phyloP scores from a whole-genome alignment of 1,139 yeast species.

The Scheffersomyces segobiensis region DNA sequence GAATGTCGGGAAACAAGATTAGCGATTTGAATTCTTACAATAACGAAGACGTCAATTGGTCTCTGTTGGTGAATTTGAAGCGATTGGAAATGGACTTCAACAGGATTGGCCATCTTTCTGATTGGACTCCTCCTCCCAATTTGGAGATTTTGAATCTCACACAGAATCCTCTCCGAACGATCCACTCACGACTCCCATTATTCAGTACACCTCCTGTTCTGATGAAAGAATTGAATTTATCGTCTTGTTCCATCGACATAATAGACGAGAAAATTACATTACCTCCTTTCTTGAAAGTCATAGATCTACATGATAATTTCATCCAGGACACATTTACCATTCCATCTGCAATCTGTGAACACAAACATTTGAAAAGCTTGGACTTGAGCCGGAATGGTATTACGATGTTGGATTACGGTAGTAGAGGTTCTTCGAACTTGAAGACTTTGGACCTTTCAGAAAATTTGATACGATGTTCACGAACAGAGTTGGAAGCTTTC shows the following conservation, averaged over 20 bases:
- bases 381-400: slow-evolving; percentile 23
- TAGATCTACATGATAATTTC: slow-evolving; percentile 6
- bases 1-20: slow-evolving; percentile 24
- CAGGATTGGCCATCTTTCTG: slow-evolving; percentile 9
- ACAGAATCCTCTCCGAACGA: slow-evolving; percentile 7
- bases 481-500: slow-evolving; percentile 16
- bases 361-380: slow-evolving; percentile 2
- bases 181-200: slow-evolving; percentile 4
- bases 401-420: slow-evolving; percentile 4
- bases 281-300: slow-evolving; percentile 2
- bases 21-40: slow-evolving; percentile 17
- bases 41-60: slow-evolving; percentile 21
- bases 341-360: slow-evolving; percentile 2
- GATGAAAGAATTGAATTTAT: slow-evolving; percentile 3
- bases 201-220: background rate
- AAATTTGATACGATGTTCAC: slow-evolving; percentile 17
- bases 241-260: slow-evolving; percentile 1
- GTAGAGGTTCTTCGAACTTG: slow-evolving; percentile 9
- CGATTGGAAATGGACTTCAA: slow-evolving; percentile 26
- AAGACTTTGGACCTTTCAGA: slow-evolving; percentile 18
- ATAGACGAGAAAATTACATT: slow-evolving; percentile 3
- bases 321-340: slow-evolving; percentile 1
- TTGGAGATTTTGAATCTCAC: slow-evolving; percentile 11
- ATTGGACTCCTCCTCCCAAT: slow-evolving; percentile 12
- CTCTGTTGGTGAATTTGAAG: slow-evolving; percentile 18